Conservation (phyloP, 2,329 filamentous ascomycete genomes). For the Fusarium sp. region DNA sequence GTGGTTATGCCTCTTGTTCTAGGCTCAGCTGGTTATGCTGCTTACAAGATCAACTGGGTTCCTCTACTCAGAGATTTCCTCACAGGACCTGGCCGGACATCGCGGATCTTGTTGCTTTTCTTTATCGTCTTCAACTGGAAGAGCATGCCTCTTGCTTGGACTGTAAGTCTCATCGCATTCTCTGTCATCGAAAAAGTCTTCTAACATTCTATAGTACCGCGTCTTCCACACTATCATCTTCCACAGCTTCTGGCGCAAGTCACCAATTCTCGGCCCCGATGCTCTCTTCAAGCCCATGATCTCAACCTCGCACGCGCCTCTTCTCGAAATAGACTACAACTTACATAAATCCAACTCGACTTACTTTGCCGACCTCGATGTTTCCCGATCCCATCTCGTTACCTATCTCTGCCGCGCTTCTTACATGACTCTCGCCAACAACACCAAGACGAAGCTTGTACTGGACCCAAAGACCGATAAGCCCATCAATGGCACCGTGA, state of each 20-base stretch:
- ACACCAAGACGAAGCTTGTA: conserved; percentile 62
- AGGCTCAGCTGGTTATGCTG: conserved; percentile 59
- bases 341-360: conserved; percentile 85
- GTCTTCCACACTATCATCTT: conserved; percentile 67
- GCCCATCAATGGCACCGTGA: conserved; percentile 64
- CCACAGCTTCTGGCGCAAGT: conserved; percentile 63
- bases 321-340: conserved; percentile 88
- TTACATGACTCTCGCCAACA: conserved; percentile 62
- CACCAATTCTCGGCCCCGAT: conserved; percentile 63
- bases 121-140: conserved; percentile 76
- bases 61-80: conserved; percentile 56
- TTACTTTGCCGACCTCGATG: conserved; percentile 88
- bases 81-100: conserved; percentile 65
- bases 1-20: conserved; percentile 56
- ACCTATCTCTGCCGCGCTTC: conserved; percentile 73
- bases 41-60: conserved; percentile 58
- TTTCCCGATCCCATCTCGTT: conserved; percentile 83
- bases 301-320: conserved; percentile 72
- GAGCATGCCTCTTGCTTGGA: conserved; percentile 80
- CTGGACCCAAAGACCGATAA: conserved; percentile 59
- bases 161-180: conserved; percentile 62
- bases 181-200: background rate
- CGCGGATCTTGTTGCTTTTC: conserved; percentile 63
- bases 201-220: conserved; percentile 58
- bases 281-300: conserved; percentile 80